Evolutionary conservation across 345 rosid species (phyloP).

Genomic region (Eucalyptus sp.): DNA sequence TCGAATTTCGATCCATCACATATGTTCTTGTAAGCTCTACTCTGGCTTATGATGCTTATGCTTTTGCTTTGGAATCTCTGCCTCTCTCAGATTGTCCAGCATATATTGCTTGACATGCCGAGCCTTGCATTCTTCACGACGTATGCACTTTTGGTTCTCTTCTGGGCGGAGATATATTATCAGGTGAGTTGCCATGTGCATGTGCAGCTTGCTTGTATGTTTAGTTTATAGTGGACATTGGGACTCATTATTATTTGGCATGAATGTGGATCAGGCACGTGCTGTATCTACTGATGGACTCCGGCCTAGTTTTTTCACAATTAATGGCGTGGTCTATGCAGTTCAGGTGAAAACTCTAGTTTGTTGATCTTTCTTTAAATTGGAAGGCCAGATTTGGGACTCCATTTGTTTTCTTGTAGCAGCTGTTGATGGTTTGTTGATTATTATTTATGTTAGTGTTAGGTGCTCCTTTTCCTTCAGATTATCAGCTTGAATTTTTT

Average conservation of each 20-base stretch:
- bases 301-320: conserved; percentile 66
- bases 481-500: neutral
- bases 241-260: neutral
- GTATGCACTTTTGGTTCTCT: conserved; percentile 76
- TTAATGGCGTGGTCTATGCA: conserved; percentile 61
- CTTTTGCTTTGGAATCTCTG: neutral
- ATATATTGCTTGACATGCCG: conserved; percentile 72
- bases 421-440: neutral
- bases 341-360: conserved; percentile 49
- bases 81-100: conserved; percentile 52
- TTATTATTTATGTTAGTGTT: neutral
- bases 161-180: conserved; percentile 96
- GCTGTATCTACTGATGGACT: conserved; percentile 78
- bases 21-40: neutral
- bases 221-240: neutral
- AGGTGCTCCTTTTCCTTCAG: neutral
- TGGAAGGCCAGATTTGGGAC: neutral
- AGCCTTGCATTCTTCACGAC: conserved; percentile 93
- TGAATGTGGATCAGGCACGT: conserved; percentile 51
- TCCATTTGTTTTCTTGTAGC: neutral
- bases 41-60: neutral
- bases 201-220: neutral
- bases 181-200: conserved; percentile 31
- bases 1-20: neutral
- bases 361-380: neutral